phyloP scores from a whole-genome alignment of 352 stramenopile genomes.

The Globisporangium mamillatum region DNA sequence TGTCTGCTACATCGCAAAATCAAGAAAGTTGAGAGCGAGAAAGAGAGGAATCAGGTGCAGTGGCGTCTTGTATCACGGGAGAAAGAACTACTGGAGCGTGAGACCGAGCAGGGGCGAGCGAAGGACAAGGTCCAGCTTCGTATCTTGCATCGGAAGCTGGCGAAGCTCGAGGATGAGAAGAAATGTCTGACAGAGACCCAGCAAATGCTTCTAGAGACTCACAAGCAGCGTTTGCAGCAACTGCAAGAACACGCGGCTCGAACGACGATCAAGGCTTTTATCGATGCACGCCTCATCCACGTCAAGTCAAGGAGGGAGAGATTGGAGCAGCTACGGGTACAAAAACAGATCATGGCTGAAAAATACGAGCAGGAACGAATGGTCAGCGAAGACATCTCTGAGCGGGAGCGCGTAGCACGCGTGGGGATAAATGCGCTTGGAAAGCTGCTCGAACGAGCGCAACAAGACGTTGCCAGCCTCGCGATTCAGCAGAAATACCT shows the following conservation, averaged over 20 bases:
- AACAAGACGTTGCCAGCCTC: constrained; percentile 22
- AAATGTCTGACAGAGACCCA: not conserved
- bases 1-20: constrained; percentile 31
- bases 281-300: constrained; percentile 21
- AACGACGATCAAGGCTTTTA: constrained; percentile 38
- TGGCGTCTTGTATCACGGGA: constrained; percentile 17
- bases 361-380: constrained; percentile 39
- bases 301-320: constrained; percentile 19
- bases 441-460: constrained; percentile 21
- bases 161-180: constrained; percentile 14
- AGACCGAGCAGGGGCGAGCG: constrained; percentile 19
- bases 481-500: constrained; percentile 20
- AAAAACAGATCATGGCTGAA: constrained; percentile 25
- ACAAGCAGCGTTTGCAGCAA: constrained; percentile 16
- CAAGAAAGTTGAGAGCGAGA: constrained; percentile 19
- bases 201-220: constrained; percentile 13
- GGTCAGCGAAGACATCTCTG: constrained; percentile 31
- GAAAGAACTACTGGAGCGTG: constrained; percentile 21
- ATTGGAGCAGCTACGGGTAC: constrained; percentile 11
- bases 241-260: constrained; percentile 22
- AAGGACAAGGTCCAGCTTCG: constrained; percentile 31
- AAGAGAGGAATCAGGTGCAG: constrained; percentile 12
- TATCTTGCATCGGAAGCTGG: constrained; percentile 35
- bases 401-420: constrained; percentile 19
- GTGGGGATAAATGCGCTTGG: constrained; percentile 17